These are phyloP conservation scores for Glycine tomentella DNA, from an alignment of 306 rosid genomes.

Conservation along the genomic window DNA sequence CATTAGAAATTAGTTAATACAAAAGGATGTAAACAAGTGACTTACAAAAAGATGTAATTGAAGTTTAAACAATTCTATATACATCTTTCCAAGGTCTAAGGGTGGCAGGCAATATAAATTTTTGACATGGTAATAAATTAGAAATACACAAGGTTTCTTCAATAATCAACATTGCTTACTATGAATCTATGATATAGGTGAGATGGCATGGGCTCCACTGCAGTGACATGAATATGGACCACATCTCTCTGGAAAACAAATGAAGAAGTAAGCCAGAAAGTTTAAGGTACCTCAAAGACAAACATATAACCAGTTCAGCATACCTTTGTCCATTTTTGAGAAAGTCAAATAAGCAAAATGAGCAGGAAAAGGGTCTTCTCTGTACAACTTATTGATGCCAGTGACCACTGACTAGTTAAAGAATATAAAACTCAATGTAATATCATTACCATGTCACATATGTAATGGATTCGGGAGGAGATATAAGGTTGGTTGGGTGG, in stretches of 20 bases:
- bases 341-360: too few relatives aligned
- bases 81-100: constrained; percentile 30
- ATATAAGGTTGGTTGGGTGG: too few relatives aligned
- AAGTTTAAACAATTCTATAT: constrained; percentile 30
- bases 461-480: neutral
- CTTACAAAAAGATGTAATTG: constrained; percentile 20
- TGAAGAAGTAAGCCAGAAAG: constrained; percentile 37
- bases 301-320: constrained; percentile 45
- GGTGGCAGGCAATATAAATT: neutral
- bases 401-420: constrained; percentile 22
- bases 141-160: constrained; percentile 6
- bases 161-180: constrained; percentile 57
- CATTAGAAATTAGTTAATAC: constrained; percentile 40
- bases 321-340: constrained; percentile 98
- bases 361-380: too few relatives aligned
- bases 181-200: constrained; percentile 78
- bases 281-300: constrained; percentile 32
- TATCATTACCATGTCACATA: neutral
- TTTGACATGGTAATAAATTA: constrained; percentile 15
- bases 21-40: too few relatives aligned
- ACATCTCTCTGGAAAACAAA: constrained; percentile 72
- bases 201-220: constrained; percentile 86
- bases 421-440: constrained; percentile 28
- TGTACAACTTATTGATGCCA: too few relatives aligned
- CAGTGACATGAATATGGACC: constrained; percentile 81